A percentile compares a stretch with the other conserved stretches of the same genome.
Conservation (phyloP, 768 basidiomycete species). For the Pulveroboletus sp. region DNA sequence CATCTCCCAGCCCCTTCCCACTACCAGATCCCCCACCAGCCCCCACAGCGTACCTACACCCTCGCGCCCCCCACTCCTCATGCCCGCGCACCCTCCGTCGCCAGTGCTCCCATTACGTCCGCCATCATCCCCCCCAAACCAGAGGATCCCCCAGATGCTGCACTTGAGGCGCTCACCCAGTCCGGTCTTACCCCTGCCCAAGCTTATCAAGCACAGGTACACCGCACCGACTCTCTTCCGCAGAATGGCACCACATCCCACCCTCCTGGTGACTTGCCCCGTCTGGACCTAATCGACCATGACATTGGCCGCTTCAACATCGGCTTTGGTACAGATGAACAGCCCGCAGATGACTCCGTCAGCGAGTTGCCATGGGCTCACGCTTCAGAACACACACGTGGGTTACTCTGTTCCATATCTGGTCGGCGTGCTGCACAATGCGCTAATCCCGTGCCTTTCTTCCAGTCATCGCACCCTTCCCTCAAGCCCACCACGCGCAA, state of each 20-base stretch:
- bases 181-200: slow-evolving; percentile 70
- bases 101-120: slow-evolving; percentile 37
- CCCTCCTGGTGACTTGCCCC: slow-evolving; percentile 31
- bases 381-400: slow-evolving; percentile 39
- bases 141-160: slow-evolving; percentile 46
- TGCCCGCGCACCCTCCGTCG: slow-evolving; percentile 48
- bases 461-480: slow-evolving; percentile 24
- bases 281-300: slow-evolving; percentile 44
- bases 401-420: slow-evolving; percentile 30
- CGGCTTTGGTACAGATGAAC: slow-evolving; percentile 41
- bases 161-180: slow-evolving; percentile 40
- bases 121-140: slow-evolving; percentile 44
- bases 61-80: slow-evolving; percentile 40
- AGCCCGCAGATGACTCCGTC: slow-evolving; percentile 38
- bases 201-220: slow-evolving; percentile 76
- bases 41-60: slow-evolving; percentile 22
- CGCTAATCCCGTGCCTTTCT: slow-evolving; percentile 20
- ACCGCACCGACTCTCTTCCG: slow-evolving; percentile 40
- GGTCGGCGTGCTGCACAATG: slow-evolving; percentile 24
- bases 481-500: slow-evolving; percentile 21
- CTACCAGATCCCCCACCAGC: slow-evolving; percentile 17
- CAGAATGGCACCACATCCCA: slow-evolving; percentile 28
- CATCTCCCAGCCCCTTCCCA: slow-evolving; percentile 10
- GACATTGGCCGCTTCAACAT: slow-evolving; percentile 56
- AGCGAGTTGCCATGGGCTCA: slow-evolving; percentile 59